Evolutionary conservation across 2,329 filamentous ascomycete species (phyloP).

Genomic region (Colletotrichum spinosum): DNA sequence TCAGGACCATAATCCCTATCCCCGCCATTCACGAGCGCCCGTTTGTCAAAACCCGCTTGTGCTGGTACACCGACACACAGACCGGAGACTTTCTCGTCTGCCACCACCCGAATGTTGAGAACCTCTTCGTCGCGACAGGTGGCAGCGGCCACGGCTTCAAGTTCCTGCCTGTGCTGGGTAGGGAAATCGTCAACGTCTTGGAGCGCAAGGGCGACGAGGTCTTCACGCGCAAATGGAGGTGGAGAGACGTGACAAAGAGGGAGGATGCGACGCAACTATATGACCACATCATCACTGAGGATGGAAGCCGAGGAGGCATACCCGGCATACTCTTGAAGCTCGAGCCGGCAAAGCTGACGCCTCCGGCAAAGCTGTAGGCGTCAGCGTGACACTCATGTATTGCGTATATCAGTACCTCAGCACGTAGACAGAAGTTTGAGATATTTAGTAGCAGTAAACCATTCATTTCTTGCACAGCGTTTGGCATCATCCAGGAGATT

Average conservation of each 20-base stretch:
- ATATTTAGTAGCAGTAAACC: no score
- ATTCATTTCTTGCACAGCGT: no score
- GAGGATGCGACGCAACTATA: constrained; percentile 51
- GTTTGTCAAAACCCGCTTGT: constrained; percentile 72
- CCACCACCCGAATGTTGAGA: constrained; percentile 71
- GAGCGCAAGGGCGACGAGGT: constrained; percentile 57
- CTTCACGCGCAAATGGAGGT: constrained; percentile 70
- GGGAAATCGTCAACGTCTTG: constrained; percentile 69
- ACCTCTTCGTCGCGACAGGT: constrained; percentile 71
- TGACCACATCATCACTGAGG: constrained; percentile 58
- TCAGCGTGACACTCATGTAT: background rate
- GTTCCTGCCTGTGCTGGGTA: constrained; percentile 74
- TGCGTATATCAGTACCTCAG: no score
- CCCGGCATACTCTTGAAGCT: constrained; percentile 60
- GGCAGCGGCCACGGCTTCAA: constrained; percentile 77
- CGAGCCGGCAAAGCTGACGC: constrained; percentile 49
- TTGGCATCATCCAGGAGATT: background rate
- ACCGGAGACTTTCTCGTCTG: constrained; percentile 78
- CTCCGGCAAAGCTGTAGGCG: constrained; percentile 42
- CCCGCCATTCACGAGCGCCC: constrained; percentile 66
- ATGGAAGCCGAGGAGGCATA: constrained; percentile 63
- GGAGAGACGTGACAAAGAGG: constrained; percentile 65
- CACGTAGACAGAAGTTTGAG: no score
- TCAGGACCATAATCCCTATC: constrained; percentile 71
- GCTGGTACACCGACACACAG: constrained; percentile 82